Base-by-base conservation (phyloP, 176 grass and related monocot genomes). In the Zea luxurians region DNA sequence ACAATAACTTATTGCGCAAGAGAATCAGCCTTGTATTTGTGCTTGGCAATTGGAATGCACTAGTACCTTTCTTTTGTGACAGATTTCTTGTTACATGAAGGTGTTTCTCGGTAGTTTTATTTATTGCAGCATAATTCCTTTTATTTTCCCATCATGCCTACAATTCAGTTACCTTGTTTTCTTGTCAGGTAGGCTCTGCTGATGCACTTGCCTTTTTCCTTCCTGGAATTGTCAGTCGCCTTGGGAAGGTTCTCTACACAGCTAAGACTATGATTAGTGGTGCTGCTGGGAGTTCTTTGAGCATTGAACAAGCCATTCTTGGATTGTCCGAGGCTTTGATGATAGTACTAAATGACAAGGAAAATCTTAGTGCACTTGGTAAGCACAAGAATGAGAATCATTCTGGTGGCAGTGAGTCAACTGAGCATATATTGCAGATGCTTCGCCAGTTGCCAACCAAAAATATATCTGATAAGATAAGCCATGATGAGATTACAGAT, bases 151-250 rank as follows among this genome's bases (percentile, higher is more conserved):
- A 46, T 61, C 61, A 49, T 63, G 44, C 7, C 18, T 40, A 74
- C 42, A 78, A 61, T 75, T 79, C n/a, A 47, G 42, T 66, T 60
- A 66, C 73, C 67, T 74, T n/a, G 21, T 78, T 65, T 80, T 84
- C 66, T 84, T 70, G 59, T 80, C 89, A 98, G 95, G 86, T 98
- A 81, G 95, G 91, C 44, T 85, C 89, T 85, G 91, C 96, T 71
- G 96, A 98, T 76, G 89, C 92, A 43, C 89, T 98, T 61, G 92
- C 91, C 63, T 98, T 98, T 84, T 98, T 94, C 75, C 83, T 94
- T 73, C 91, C 88, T 75, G 96, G 96, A 62, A 88, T 98, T 70
- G 96, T 94, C 49, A 98, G 91, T 69, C 89, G 85, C 69, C 82
- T 94, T 74, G 86, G 91, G 80, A 98, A 92, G 84, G 78, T 90